Base-by-base conservation (phyloP, 2,329 filamentous ascomycete species). In the Tolypocladium album region DNA sequence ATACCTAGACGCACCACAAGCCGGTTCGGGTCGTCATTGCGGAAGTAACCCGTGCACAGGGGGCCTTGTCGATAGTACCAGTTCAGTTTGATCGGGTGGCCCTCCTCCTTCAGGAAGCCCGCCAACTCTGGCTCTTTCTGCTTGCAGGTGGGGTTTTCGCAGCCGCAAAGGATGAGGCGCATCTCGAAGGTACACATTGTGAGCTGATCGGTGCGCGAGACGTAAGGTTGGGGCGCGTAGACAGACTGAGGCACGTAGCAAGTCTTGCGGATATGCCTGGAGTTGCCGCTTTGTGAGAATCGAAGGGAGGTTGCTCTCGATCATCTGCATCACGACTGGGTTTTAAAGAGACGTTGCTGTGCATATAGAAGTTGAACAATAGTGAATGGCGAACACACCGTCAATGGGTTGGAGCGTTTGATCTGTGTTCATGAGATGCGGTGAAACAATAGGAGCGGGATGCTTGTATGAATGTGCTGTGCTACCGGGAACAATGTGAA, bases 131-230 rank as follows among this genome's bases (percentile, higher is more conserved):
- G 20, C 20, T 60, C 45, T 24, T 13, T 22, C 31, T 59, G 57
- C 38, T 42, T 59, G 59, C 61, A 63, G 45, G 22, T 5, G 9
- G 15, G 31, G 58, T 61, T 47, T 34, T 53, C 34, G 31, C 61
- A 63, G 17, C 57, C 45, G 42, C 61, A 63, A 20, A 63, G 59
- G 13, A 58, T 36, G 1, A 62, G 20, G 12, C 58, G 40, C 52
- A 59, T 38, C 15, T 45, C 27, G 53, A 60, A 62, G 12, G 15
- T 56, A 53, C 61, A 62, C 61, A 62, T 60, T 27, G 34, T 24
- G 50, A 12, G 50, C 50, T 34, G 12, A n/a, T n/a, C n/a, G 27
- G 27, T 34, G 7, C 6, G 22, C 11, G 36, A 2, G 7, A 38
- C 12, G 20, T 15, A 38, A 15, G 17, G 20, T 11, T 6, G 36